Conservation (phyloP, 176 grass and related monocot genomes). For the Oryza brachyantha region DNA sequence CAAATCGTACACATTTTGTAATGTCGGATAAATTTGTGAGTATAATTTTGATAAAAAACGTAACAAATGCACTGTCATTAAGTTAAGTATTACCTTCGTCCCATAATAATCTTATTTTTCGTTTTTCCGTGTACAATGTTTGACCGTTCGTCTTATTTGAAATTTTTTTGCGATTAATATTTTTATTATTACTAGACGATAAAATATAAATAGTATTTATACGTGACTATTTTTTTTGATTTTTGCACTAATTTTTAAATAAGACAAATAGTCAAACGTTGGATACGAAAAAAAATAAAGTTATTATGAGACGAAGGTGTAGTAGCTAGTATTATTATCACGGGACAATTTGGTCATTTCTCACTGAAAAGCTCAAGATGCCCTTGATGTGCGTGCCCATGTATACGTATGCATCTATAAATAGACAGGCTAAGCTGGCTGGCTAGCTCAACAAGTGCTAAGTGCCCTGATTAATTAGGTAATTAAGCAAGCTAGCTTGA, state of each 20-base stretch:
- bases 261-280: too few species aligned
- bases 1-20: not conserved
- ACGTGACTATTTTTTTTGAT: too few species aligned
- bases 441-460: not conserved
- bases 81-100: too few species aligned
- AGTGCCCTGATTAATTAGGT: not conserved
- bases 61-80: not conserved
- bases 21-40: not conserved
- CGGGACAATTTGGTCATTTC: not conserved
- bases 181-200: too few species aligned
- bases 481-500: not conserved
- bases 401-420: not conserved
- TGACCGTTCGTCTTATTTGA: too few species aligned
- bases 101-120: too few species aligned
- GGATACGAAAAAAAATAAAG: too few species aligned
- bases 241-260: too few species aligned
- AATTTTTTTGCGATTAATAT: too few species aligned
- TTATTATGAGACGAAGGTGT: too few species aligned
- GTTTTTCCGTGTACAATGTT: too few species aligned
- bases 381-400: not conserved
- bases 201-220: too few species aligned
- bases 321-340: not conserved
- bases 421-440: not conserved
- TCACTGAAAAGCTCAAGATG: not conserved
- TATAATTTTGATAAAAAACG: not conserved